Evolutionary conservation across 2,329 filamentous ascomycete genomes (phyloP).

Genomic region (Penicillium sp.): DNA sequence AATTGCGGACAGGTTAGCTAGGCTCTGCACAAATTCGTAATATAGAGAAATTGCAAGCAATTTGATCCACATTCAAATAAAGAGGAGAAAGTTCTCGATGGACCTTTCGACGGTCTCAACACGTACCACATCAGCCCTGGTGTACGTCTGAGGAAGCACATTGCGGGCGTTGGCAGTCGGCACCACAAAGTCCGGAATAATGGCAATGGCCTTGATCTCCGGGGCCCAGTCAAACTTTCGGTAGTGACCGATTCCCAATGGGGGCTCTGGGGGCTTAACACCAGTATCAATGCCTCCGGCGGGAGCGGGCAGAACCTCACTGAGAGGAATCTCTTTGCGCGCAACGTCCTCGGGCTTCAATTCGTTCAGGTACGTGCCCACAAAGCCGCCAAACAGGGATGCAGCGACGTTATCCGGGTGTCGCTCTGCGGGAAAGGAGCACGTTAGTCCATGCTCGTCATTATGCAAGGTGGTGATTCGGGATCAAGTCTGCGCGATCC

Average conservation of each 20-base stretch:
- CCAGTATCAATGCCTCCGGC: slow-evolving; percentile 92
- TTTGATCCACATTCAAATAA: neutral
- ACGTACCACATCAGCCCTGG: slow-evolving; percentile 77
- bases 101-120: neutral
- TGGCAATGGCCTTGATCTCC: slow-evolving; percentile 94
- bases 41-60: neutral
- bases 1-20: neutral
- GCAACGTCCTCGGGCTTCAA: slow-evolving; percentile 85
- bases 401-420: slow-evolving; percentile 95
- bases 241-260: slow-evolving; percentile 89
- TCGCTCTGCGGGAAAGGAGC: slow-evolving; percentile 53
- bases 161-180: slow-evolving; percentile 88
- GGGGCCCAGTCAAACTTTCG: slow-evolving; percentile 92
- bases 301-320: slow-evolving; percentile 86
- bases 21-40: neutral
- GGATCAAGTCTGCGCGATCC: neutral
- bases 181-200: slow-evolving; percentile 95
- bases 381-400: slow-evolving; percentile 92
- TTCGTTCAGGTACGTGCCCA: slow-evolving; percentile 94
- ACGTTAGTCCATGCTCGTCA: slow-evolving; percentile 17
- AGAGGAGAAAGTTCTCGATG: neutral
- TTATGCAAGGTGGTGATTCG: neutral
- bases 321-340: slow-evolving; percentile 88
- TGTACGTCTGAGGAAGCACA: slow-evolving; percentile 79
- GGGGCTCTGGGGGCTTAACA: slow-evolving; percentile 81